Conservation (phyloP, 768 basidiomycete genomes). For the Termitomyces sp. region DNA sequence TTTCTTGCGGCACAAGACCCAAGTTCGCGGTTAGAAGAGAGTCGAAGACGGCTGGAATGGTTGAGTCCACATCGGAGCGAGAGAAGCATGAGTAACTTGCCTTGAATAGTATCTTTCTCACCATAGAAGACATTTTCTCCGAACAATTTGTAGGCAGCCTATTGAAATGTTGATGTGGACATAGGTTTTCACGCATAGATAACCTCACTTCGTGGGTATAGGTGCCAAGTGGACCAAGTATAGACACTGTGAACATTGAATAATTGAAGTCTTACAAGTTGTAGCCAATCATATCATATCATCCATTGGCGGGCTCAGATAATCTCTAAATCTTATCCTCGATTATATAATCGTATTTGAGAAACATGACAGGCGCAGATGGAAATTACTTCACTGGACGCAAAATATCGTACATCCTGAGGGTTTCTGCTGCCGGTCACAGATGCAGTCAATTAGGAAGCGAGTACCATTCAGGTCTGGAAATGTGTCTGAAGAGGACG, state of each 20-base stretch:
- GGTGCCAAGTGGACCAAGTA: constrained; percentile 65
- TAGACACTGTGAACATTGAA: constrained; percentile 31
- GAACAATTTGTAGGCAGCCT: constrained; percentile 38
- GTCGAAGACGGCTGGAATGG: constrained; percentile 49
- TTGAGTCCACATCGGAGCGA: neutral
- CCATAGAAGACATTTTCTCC: constrained; percentile 26
- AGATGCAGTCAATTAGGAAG: constrained; percentile 34
- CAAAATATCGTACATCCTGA: neutral
- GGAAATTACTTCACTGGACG: neutral
- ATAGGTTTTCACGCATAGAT: neutral
- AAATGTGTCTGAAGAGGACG: constrained; percentile 23
- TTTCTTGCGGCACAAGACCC: constrained; percentile 23
- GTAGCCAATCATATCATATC: neutral
- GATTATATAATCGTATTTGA: no score
- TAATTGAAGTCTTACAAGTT: neutral
- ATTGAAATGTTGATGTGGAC: neutral
- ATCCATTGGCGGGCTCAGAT: no score
- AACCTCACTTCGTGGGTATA: constrained; percentile 52
- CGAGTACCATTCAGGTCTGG: constrained; percentile 37
- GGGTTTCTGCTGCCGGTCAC: no score
- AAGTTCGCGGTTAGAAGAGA: constrained; percentile 37
- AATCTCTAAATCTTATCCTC: no score
- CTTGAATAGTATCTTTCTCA: constrained; percentile 29
- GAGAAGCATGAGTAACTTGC: constrained; percentile 4
- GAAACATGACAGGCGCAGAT: neutral